phyloP scores from a whole-genome alignment of 2,329 filamentous ascomycete species.

The Colletotrichum spinosum region DNA sequence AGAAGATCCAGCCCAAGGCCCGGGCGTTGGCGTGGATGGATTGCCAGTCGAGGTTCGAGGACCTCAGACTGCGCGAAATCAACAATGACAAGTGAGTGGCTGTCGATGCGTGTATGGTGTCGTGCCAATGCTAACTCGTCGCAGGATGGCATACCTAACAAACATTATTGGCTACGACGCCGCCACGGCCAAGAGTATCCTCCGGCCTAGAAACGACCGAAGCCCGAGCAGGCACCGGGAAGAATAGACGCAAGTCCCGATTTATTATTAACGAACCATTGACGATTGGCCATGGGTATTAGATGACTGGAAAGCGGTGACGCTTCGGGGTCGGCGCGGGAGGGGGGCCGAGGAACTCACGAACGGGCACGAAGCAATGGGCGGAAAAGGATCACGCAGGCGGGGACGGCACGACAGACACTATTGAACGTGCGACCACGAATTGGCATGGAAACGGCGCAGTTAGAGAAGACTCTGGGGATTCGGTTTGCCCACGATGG shows the following conservation, averaged over 20 bases:
- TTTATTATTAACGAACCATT: constrained; percentile 2
- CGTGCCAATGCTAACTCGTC: constrained; percentile 5
- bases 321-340: constrained; percentile 1
- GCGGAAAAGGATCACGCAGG: constrained; percentile 31
- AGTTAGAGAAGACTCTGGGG: constrained; percentile 23
- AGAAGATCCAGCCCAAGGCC: constrained; percentile 78
- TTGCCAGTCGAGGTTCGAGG: constrained; percentile 80
- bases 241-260: not conserved
- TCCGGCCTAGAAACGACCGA: constrained; percentile 29
- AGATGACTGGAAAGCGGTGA: constrained; percentile 12
- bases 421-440: constrained; percentile 33
- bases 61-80: constrained; percentile 75
- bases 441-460: constrained; percentile 35
- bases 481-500: constrained; percentile 10
- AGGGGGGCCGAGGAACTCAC: constrained; percentile 8
- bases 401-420: constrained; percentile 20
- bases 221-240: constrained; percentile 25
- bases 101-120: not conserved
- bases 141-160: constrained; percentile 37
- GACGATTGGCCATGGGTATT: constrained; percentile 4
- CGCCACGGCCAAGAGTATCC: constrained; percentile 35
- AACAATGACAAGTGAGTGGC: constrained; percentile 80
- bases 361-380: constrained; percentile 22
- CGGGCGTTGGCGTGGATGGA: constrained; percentile 76
- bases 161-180: constrained; percentile 38